phyloP scores from a whole-genome alignment of 495 filamentous ascomycete genomes.

The Aspergillus wentii region DNA sequence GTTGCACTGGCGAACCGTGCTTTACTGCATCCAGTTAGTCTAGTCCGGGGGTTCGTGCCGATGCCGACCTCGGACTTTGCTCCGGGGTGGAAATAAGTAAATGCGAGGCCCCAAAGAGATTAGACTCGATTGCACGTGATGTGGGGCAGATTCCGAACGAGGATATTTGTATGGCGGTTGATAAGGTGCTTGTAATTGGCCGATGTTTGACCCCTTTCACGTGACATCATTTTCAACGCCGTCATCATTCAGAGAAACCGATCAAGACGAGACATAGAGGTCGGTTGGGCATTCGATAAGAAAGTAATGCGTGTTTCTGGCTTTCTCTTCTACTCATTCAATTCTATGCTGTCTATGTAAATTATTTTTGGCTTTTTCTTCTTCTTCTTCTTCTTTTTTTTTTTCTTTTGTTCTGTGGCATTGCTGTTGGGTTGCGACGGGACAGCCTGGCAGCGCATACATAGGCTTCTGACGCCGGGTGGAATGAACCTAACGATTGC shows the following conservation, averaged over 20 bases:
- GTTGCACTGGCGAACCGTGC: no score
- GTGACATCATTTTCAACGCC: constrained; percentile 6
- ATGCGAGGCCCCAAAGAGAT: neutral
- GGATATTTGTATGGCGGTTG: neutral
- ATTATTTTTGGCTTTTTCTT: neutral
- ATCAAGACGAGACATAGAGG: no score
- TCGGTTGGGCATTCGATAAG: no score
- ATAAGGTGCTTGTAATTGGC: neutral
- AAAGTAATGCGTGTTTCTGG: no score
- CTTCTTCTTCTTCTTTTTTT: neutral
- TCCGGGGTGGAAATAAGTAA: neutral
- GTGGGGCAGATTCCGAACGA: neutral
- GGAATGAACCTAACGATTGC: constrained; percentile 5
- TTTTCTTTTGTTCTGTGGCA: neutral
- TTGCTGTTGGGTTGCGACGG: constrained; percentile 3
- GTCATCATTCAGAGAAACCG: constrained; percentile 2
- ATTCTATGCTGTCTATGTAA: neutral
- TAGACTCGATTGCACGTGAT: neutral
- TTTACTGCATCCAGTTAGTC: no score
- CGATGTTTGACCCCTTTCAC: constrained; percentile 3
- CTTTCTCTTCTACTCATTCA: neutral
- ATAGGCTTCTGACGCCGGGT: constrained; percentile 3
- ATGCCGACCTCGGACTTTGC: neutral
- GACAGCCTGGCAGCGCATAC: constrained; percentile 4
- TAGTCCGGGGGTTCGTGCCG: no score